phyloP scores from a whole-genome alignment of 441 rosid species.

The Caryocar brasiliense region DNA sequence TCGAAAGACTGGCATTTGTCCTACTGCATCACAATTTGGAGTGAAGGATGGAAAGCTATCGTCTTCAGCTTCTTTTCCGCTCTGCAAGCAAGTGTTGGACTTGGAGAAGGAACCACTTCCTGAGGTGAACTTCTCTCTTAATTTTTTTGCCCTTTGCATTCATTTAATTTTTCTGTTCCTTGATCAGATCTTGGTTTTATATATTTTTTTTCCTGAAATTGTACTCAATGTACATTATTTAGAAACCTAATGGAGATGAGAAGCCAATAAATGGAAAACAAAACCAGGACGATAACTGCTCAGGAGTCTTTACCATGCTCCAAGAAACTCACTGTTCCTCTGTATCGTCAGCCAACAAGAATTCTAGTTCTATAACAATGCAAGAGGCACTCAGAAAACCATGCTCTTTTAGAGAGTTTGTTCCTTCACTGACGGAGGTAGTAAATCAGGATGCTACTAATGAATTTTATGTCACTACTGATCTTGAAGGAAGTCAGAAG shows the following conservation, averaged over 20 bases:
- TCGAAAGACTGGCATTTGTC: conserved; percentile 48
- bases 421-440: conserved; percentile 42
- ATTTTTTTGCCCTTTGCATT: conserved; percentile 1
- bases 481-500: conserved; percentile 25
- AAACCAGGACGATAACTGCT: conserved; percentile 52
- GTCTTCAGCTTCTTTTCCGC: conserved; percentile 34
- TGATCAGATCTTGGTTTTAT: conserved; percentile 3
- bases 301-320: conserved; percentile 41
- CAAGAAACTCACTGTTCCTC: conserved; percentile 53
- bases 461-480: conserved; percentile 21
- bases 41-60: conserved; percentile 48
- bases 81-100: conserved; percentile 38
- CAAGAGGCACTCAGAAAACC: conserved; percentile 23
- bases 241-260: conserved; percentile 42
- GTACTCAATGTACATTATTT: conserved; percentile 12
- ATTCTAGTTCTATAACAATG: conserved; percentile 22
- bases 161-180: conserved; percentile 1
- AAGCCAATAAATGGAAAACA: conserved; percentile 39
- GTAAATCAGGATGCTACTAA: conserved; percentile 18
- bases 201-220: too few species aligned
- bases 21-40: conserved; percentile 33
- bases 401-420: conserved; percentile 45
- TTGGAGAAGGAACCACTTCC: conserved; percentile 57
- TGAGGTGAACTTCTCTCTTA: conserved; percentile 39
- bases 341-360: conserved; percentile 40